These are phyloP conservation scores for Yarrowia hollandica DNA, from an alignment of 805 yeast species.

Conservation along the genomic window DNA sequence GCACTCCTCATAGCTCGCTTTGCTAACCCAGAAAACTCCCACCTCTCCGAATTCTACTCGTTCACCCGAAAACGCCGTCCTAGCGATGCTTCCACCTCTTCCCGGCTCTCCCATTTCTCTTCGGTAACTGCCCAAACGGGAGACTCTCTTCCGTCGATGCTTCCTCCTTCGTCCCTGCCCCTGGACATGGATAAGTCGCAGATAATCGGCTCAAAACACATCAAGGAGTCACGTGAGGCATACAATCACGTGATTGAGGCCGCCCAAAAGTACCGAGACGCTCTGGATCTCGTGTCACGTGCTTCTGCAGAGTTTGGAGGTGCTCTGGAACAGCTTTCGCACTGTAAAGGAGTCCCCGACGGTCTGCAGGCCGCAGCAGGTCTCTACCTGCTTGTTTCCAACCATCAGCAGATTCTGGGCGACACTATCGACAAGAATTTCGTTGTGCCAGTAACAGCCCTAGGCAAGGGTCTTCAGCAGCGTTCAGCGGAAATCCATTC, in stretches of 20 bases:
- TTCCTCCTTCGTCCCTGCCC: background rate
- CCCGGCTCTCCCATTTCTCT: conserved; percentile 14
- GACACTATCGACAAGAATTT: conserved; percentile 56
- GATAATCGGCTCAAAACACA: conserved; percentile 15
- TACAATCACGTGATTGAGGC: conserved; percentile 41
- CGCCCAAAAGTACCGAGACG: conserved; percentile 49
- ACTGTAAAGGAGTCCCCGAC: conserved; percentile 51
- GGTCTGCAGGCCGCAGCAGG: conserved; percentile 45
- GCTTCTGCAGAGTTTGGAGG: conserved; percentile 73
- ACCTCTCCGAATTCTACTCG: conserved; percentile 28
- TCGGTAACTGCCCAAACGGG: conserved; percentile 16
- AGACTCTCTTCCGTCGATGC: conserved; percentile 1
- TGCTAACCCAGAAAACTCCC: conserved; percentile 24
- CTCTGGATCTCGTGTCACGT: conserved; percentile 50
- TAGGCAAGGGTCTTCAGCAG: conserved; percentile 48
- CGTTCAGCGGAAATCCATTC: conserved; percentile 52
- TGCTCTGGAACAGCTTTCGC: conserved; percentile 64
- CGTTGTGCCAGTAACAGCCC: conserved; percentile 52
- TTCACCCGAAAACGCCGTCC: conserved; percentile 21
- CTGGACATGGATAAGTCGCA: conserved; percentile 8
- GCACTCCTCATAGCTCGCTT: too few relatives aligned
- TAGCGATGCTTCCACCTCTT: conserved; percentile 19
- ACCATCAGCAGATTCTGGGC: conserved; percentile 72
- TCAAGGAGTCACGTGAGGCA: conserved; percentile 24
- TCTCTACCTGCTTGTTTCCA: conserved; percentile 69